Evolutionary conservation across 106 monocot genomes (phyloP).

Genomic region (Hemerocallis citrina): DNA sequence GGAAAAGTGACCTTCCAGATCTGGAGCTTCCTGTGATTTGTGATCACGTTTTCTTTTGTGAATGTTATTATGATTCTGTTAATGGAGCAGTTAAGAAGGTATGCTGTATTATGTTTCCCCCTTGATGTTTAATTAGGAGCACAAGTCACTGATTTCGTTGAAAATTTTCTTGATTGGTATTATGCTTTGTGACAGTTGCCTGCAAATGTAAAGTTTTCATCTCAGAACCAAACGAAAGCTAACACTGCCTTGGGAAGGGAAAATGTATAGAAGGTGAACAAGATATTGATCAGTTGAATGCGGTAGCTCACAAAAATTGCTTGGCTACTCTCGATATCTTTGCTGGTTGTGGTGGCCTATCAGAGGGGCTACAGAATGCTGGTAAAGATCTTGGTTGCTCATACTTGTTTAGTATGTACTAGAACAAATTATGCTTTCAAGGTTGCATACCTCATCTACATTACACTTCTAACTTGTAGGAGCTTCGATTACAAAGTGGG

Average conservation of each 20-base stretch:
- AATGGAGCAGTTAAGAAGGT: slow-evolving; percentile 91
- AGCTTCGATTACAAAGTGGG: slow-evolving; percentile 88
- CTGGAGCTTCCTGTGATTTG: slow-evolving; percentile 50
- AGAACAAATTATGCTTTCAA: no score
- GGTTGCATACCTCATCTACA: background rate
- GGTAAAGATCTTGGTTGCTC: slow-evolving; percentile 41
- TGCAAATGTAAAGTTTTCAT: slow-evolving; percentile 44
- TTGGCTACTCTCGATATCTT: slow-evolving; percentile 93
- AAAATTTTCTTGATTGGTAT: slow-evolving; percentile 9
- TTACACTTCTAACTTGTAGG: slow-evolving; percentile 32
- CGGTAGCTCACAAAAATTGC: slow-evolving; percentile 33
- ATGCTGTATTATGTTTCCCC: slow-evolving; percentile 2
- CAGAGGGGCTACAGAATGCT: slow-evolving; percentile 84
- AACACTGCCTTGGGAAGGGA: slow-evolving; percentile 47
- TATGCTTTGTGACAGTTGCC: slow-evolving; percentile 47
- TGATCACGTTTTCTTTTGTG: slow-evolving; percentile 88
- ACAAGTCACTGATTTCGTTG: no score
- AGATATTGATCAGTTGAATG: slow-evolving; percentile 14
- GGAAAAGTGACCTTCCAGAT: slow-evolving; percentile 49
- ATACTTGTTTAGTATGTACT: no score
- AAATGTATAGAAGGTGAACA: slow-evolving; percentile 53
- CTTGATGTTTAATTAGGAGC: background rate
- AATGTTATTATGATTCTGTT: slow-evolving; percentile 59
- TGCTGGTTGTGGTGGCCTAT: slow-evolving; percentile 99
- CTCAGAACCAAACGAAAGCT: slow-evolving; percentile 13